These are phyloP conservation scores for Microbotryomycetes sp. DNA, from an alignment of 1,284 basidiomycete genomes.

Conservation along the genomic window DNA sequence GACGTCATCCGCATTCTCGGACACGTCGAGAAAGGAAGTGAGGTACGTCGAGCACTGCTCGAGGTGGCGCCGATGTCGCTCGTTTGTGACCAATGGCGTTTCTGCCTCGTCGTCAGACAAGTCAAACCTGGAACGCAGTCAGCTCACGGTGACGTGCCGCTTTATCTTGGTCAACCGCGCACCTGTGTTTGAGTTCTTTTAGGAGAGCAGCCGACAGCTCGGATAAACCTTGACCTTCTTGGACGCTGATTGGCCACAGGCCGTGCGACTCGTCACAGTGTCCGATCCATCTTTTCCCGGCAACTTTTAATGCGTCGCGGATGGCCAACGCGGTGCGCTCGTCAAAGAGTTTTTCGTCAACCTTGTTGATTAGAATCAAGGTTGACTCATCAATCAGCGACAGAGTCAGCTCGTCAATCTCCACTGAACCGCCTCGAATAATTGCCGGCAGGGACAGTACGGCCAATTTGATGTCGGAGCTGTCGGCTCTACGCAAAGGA, in stretches of 20 bases:
- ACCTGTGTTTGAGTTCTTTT: conserved; percentile 52
- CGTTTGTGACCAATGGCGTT: conserved; percentile 64
- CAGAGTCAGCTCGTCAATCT: conserved; percentile 25
- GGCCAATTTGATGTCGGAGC: conserved; percentile 65
- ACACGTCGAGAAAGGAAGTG: conserved; percentile 58
- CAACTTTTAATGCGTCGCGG: neutral
- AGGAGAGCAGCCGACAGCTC: conserved; percentile 56
- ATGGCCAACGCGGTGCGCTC: conserved; percentile 2
- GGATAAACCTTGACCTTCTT: conserved; percentile 52
- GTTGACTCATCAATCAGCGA: conserved; percentile 20
- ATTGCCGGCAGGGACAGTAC: conserved; percentile 62
- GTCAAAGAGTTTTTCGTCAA: conserved; percentile 1
- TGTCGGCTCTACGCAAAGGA: conserved; percentile 49
- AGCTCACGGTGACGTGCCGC: too few species aligned
- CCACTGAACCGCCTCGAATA: neutral
- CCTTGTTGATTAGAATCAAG: conserved; percentile 31
- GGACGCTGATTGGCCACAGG: conserved; percentile 58
- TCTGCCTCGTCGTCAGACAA: conserved; percentile 36
- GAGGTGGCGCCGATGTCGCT: conserved; percentile 67
- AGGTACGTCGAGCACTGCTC: conserved; percentile 58
- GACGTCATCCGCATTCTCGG: conserved; percentile 48
- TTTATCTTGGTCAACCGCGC: conserved; percentile 27
- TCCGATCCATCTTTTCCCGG: conserved; percentile 7
- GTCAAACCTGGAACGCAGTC: conserved; percentile 16
- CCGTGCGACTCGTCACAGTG: neutral